These are phyloP conservation scores for Thalassiosira livingstoniorum DNA, from an alignment of 352 stramenopile species.

Conservation along the genomic window DNA sequence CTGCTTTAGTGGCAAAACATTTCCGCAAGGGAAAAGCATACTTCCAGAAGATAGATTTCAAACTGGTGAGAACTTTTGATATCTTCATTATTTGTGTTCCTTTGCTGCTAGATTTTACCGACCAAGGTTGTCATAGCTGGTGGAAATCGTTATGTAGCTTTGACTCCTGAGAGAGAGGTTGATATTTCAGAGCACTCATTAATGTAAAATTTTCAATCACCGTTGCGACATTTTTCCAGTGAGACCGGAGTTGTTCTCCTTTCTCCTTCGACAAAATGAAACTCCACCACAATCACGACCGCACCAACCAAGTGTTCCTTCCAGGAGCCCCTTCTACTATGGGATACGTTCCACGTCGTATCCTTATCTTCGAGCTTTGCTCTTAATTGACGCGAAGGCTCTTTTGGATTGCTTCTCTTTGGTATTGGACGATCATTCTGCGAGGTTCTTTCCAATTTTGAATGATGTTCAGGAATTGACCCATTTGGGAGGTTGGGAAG, in stretches of 20 bases:
- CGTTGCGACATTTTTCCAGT: no score
- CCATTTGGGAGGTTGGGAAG: conserved; percentile 56
- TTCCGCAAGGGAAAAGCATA: conserved; percentile 90
- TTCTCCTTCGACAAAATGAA: conserved; percentile 88
- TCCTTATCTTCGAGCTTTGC: conserved; percentile 88
- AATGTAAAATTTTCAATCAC: no score
- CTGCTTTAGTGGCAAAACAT: conserved; percentile 90
- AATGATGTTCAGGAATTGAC: no score
- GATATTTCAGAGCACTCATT: no score
- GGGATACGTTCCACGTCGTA: conserved; percentile 76
- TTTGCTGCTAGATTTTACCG: no score
- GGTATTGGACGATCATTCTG: conserved; percentile 67
- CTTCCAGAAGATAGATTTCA: conserved; percentile 85
- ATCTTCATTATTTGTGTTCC: no score
- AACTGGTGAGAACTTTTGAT: no score
- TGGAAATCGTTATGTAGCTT: no score
- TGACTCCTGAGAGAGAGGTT: no score
- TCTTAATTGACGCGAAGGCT: conserved; percentile 90
- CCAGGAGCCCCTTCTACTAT: conserved; percentile 14
- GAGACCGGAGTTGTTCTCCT: conserved; percentile 84
- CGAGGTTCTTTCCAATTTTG: no score
- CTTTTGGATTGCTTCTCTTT: conserved; percentile 90
- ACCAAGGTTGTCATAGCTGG: no score
- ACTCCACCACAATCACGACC: conserved; percentile 14
- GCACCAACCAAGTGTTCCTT: conserved; percentile 2